phyloP scores from a whole-genome alignment of 192 early-diverging fungal species.

The Diversispora eburnea region DNA sequence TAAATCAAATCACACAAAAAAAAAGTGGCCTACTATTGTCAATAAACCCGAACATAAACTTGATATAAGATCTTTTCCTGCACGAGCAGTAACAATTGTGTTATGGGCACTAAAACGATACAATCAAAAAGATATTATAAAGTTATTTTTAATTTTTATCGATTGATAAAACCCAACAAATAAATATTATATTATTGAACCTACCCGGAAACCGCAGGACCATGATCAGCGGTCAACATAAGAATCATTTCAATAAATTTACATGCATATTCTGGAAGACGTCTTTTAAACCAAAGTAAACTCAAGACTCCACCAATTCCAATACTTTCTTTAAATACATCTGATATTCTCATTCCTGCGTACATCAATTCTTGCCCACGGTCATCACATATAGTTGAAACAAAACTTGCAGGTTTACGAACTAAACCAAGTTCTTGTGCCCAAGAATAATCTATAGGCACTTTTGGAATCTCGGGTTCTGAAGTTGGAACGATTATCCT shows the following conservation, averaged over 20 bases:
- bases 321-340: slow-evolving; percentile 98
- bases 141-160: neutral
- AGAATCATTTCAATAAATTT: slow-evolving; percentile 99
- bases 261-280: slow-evolving; percentile 89
- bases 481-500: slow-evolving; percentile 65
- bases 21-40: slow-evolving; percentile 59
- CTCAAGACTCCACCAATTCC: slow-evolving; percentile 97
- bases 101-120: slow-evolving; percentile 78
- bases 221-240: slow-evolving; percentile 99
- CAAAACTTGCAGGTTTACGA: slow-evolving; percentile 97
- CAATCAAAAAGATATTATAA: neutral
- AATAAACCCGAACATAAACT: slow-evolving; percentile 91
- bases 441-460: slow-evolving; percentile 99
- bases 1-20: neutral
- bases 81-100: slow-evolving; percentile 90
- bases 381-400: slow-evolving; percentile 98
- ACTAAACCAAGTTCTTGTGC: slow-evolving; percentile 97
- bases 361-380: slow-evolving; percentile 98
- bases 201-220: slow-evolving; percentile 93
- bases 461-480: slow-evolving; percentile 95
- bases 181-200: slow-evolving; percentile 40
- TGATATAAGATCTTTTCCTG: slow-evolving; percentile 96
- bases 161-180: neutral
- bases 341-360: slow-evolving; percentile 96
- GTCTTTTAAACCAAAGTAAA: slow-evolving; percentile 98